Evolutionary conservation across 495 filamentous ascomycete species (phyloP).

Genomic region (Xylaria castorea): DNA sequence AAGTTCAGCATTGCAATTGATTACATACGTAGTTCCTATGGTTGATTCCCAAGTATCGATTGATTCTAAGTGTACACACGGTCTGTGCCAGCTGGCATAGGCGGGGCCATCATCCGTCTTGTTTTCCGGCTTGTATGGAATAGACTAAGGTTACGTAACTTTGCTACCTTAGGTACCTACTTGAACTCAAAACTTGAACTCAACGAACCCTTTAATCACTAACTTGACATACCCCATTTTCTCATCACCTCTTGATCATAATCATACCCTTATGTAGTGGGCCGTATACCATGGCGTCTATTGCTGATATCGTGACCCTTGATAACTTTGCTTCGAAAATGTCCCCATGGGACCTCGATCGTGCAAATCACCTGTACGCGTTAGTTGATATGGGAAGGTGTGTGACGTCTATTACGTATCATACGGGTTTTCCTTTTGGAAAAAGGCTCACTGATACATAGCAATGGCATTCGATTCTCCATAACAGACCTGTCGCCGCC

Average conservation of each 20-base stretch:
- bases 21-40: neutral
- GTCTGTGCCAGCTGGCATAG: slow-evolving; percentile 16
- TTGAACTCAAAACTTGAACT: neutral
- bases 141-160: neutral
- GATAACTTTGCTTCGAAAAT: slow-evolving; percentile 58
- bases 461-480: slow-evolving; percentile 95
- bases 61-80: neutral
- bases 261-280: neutral
- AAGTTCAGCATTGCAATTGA: neutral
- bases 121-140: neutral
- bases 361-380: slow-evolving; percentile 56
- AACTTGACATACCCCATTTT: neutral
- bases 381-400: slow-evolving; percentile 82
- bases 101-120: slow-evolving; percentile 4
- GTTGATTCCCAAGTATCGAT: neutral
- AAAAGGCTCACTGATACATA: slow-evolving; percentile 40
- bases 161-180: neutral
- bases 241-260: neutral
- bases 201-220: neutral
- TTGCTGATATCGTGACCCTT: slow-evolving; percentile 53
- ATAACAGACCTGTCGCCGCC: slow-evolving; percentile 79
- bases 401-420: slow-evolving; percentile 25
- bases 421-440: neutral
- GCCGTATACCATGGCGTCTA: slow-evolving; percentile 33
- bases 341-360: slow-evolving; percentile 51